These are phyloP conservation scores for Chaetomiaceae sp. DNA, from an alignment of 2,329 filamentous ascomycete species.

Conservation along the genomic window DNA sequence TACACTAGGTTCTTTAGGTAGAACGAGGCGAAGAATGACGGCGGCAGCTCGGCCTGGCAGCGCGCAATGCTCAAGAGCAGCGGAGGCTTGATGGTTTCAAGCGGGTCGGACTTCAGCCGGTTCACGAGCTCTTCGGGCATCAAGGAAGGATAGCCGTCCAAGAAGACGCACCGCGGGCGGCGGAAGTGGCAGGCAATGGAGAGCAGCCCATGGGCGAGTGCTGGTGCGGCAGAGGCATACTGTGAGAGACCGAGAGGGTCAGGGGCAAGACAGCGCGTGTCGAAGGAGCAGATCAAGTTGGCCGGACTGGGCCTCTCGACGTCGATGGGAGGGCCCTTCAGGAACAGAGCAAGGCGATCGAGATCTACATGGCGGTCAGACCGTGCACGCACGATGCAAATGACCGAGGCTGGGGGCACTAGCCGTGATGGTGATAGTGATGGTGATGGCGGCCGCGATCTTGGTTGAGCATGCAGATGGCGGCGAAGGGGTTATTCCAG, in stretches of 20 bases:
- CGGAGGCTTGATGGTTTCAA: slow-evolving; percentile 23
- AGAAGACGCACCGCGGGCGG: slow-evolving; percentile 40
- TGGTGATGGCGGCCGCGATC: no score
- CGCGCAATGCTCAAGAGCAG: slow-evolving; percentile 43
- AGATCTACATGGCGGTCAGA: slow-evolving; percentile 38
- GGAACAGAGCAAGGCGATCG: slow-evolving; percentile 45
- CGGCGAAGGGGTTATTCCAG: slow-evolving; percentile 47
- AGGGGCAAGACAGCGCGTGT: slow-evolving; percentile 31
- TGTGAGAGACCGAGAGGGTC: slow-evolving; percentile 39
- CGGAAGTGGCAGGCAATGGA: slow-evolving; percentile 33
- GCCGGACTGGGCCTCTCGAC: slow-evolving; percentile 26
- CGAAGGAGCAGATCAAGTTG: background rate
- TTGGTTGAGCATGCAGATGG: slow-evolving; percentile 39
- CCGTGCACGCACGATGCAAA: background rate
- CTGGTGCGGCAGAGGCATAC: slow-evolving; percentile 19
- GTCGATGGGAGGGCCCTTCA: slow-evolving; percentile 34
- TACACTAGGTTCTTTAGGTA: slow-evolving; percentile 43
- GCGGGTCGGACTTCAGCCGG: background rate
- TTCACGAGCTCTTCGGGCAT: slow-evolving; percentile 36
- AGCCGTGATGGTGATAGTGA: slow-evolving; percentile 33
- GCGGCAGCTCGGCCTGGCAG: slow-evolving; percentile 38
- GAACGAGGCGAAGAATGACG: slow-evolving; percentile 35
- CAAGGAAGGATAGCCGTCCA: slow-evolving; percentile 44
- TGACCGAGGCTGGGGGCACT: slow-evolving; percentile 5
- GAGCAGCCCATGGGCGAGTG: background rate